Evolutionary conservation across 2,329 filamentous ascomycete species (phyloP).

Genomic region (Dactylellina parvicollis): DNA sequence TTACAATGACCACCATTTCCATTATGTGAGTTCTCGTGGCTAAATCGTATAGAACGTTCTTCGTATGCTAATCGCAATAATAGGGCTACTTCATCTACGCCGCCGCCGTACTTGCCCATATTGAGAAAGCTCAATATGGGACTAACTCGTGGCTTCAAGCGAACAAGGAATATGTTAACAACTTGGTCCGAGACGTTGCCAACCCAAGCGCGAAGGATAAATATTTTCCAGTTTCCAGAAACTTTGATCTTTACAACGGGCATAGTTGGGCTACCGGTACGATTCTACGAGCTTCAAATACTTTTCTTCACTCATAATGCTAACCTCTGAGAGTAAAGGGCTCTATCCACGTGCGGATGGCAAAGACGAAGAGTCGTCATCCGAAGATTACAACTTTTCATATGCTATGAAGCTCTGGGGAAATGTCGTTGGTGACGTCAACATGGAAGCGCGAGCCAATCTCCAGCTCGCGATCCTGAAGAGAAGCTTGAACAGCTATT

Average conservation of each 20-base stretch:
- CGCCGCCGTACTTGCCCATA: conserved; percentile 80
- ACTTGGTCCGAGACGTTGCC: conserved; percentile 81
- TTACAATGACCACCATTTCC: conserved; percentile 80
- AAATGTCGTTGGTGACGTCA: conserved; percentile 74
- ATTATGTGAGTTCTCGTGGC: conserved; percentile 65
- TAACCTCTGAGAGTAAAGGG: not conserved
- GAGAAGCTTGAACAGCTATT: conserved; percentile 80
- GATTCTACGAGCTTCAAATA: not conserved
- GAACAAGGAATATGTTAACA: conserved; percentile 84
- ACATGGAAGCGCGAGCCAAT: conserved; percentile 83
- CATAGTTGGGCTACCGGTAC: conserved; percentile 80
- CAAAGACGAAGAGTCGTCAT: conserved; percentile 87
- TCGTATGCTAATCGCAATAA: conserved; percentile 64
- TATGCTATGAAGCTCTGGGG: conserved; percentile 98
- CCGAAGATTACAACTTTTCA: conserved; percentile 86
- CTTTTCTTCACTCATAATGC: not conserved
- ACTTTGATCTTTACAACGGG: conserved; percentile 93
- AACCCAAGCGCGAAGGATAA: conserved; percentile 77
- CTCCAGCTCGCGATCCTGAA: conserved; percentile 83
- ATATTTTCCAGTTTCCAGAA: conserved; percentile 81
- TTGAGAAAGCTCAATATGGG: conserved; percentile 53
- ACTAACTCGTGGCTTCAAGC: conserved; percentile 68
- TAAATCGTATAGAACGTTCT: conserved; percentile 68
- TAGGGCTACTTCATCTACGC: conserved; percentile 86
- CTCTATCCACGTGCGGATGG: conserved; percentile 76